Base-by-base conservation (phyloP, 1,139 yeast genomes). In the Geotrichum histeridarum region DNA sequence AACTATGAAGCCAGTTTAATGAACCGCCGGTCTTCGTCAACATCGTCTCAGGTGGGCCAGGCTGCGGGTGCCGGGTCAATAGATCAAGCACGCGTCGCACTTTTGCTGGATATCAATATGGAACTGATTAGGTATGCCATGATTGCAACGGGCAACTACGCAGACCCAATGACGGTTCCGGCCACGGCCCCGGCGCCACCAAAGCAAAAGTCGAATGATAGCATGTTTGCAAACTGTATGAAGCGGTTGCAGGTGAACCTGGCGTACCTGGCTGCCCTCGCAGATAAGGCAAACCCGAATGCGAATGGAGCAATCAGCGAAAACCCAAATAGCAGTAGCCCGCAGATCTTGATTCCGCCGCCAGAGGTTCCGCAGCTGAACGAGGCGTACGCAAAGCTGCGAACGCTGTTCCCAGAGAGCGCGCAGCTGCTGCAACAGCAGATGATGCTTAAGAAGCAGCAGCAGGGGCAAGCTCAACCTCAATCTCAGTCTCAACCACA, bases 221-320 rank as follows among this genome's bases (percentile, higher is more conserved):
- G 61, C 12, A 51, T 59, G 42, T 66, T 58, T 44, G 52, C 58
- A 9, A 54, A 63, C 22, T 66, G 70, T 43, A 62, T 70, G 66
- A 62, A 60, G 41, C 63, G 73, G 8, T 51, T 70, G n/a, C 72
- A 70, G 50, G 60, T 64, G 42, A 70, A 70, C 55, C 52, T 70
- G 42, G 60, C 65, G 14, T 70, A 64, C 51, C 61, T 70, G 51
- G 67, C 65, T 5, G 57, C 65, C n/a, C 44, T 64, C 41, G 64
- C 64, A 7, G 70, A 68, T 38, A n/a, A 6, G 22, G 36, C 35
- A 11, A 42, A 17, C 46, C 36, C 35, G 37, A 37, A 17, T n/a
- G 15, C 15, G n/a, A n/a, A n/a, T n/a, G 39, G 39, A 8, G 17
- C 18, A n/a, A n/a, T 8, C 15, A n/a, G 38, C 11, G 38, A 32